Percentiles rank a stretch among this genome's conserved stretches.
phyloP scores from a whole-genome alignment of 495 filamentous ascomycete species.

The Platismatia glauca region DNA sequence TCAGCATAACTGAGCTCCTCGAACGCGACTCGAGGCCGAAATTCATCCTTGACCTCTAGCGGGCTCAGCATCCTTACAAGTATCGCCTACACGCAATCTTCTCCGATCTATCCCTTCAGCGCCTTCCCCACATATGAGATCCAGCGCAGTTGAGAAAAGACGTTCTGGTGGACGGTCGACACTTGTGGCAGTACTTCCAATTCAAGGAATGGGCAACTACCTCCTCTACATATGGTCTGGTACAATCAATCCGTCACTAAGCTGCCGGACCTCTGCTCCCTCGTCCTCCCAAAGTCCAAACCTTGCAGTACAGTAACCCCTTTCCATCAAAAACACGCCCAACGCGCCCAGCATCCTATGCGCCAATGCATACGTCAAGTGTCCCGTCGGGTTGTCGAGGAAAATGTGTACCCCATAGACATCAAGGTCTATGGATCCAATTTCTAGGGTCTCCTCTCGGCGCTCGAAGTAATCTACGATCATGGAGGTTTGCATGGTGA shows the following conservation, averaged over 20 bases:
- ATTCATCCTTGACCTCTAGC: conserved; percentile 58
- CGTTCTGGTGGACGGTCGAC: neutral
- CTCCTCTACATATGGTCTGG: neutral
- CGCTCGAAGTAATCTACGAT: neutral
- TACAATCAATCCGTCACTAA: neutral
- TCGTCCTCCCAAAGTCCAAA: neutral
- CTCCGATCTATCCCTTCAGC: neutral
- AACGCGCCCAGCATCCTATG: neutral
- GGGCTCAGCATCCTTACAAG: conserved; percentile 21
- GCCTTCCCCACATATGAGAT: neutral
- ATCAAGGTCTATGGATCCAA: neutral
- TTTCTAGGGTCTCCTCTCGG: neutral
- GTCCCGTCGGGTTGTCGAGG: neutral
- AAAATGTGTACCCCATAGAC: neutral
- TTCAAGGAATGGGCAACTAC: conserved; percentile 1
- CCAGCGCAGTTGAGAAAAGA: neutral
- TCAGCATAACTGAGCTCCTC: conserved; percentile 54
- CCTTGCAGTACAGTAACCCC: neutral
- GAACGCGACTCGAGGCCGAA: conserved; percentile 60
- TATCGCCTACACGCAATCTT: neutral
- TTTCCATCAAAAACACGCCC: neutral
- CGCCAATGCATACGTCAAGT: neutral
- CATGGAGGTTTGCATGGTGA: neutral
- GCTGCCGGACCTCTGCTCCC: neutral
- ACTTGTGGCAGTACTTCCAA: neutral